A percentile compares a stretch with the other conserved stretches of the same genome.
Evolutionary conservation across 176 grass and related monocot species (phyloP).

Genomic region (Phoenix dactylifera): DNA sequence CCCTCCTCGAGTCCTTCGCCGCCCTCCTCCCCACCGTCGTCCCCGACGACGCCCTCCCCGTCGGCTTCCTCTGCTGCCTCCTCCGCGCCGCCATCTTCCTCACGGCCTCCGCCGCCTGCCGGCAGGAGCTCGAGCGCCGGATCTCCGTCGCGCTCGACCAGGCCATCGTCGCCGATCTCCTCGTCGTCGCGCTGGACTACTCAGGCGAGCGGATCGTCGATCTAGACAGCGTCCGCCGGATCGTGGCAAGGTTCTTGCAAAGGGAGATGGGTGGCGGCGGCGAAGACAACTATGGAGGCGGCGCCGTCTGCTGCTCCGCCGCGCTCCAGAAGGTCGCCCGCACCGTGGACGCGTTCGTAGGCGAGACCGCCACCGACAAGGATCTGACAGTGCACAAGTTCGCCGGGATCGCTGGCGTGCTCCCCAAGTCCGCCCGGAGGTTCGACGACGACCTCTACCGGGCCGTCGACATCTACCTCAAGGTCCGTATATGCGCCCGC

Average conservation of each 20-base stretch:
- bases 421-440: constrained; percentile 54
- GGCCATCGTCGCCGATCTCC: constrained; percentile 40
- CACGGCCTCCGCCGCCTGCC: constrained; percentile 21
- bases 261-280: background rate
- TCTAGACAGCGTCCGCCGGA: constrained; percentile 47
- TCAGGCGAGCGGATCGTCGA: constrained; percentile 29
- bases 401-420: constrained; percentile 36
- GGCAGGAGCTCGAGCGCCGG: constrained; percentile 58
- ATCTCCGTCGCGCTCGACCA: constrained; percentile 48
- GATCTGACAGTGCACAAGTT: constrained; percentile 54
- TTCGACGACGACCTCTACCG: constrained; percentile 37
- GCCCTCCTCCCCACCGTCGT: constrained; percentile 31
- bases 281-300: constrained; percentile 5
- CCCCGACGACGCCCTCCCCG: constrained; percentile 30
- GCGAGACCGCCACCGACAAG: constrained; percentile 64
- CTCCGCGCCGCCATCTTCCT: constrained; percentile 37
- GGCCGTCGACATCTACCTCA: too few species aligned
- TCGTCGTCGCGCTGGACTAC: constrained; percentile 37
- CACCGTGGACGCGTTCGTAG: constrained; percentile 54
- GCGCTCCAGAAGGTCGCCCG: constrained; percentile 48
- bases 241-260: constrained; percentile 53
- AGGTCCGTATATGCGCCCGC: too few species aligned
- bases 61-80: constrained; percentile 51
- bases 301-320: constrained; percentile 2
- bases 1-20: constrained; percentile 37